Evolutionary conservation across 2,329 filamentous ascomycete species (phyloP), one percentile per base, ranked within the genome.

Genomic region (Fusarium devonianum): DNA sequence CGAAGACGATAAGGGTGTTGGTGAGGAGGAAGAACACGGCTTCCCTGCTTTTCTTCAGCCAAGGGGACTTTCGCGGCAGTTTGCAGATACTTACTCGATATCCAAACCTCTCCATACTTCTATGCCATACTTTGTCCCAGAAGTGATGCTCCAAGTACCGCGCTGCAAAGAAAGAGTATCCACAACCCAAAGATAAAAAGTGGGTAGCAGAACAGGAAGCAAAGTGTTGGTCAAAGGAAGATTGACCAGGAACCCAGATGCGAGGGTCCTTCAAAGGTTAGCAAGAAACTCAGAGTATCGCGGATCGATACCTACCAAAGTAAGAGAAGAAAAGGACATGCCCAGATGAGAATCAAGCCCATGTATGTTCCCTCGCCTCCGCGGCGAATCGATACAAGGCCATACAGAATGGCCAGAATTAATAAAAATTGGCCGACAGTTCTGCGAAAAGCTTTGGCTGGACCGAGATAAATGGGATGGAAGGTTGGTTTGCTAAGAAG

Each of bases 11-110:
- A 14, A 92, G 71, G 1, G 74, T 74, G 65, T 91, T 91, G 2
- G 87, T 90, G 4, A 81, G 70, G 4, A 90, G 73, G 69, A 92
- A 92, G 74, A 91, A 91, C 7, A 87, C 59, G 0, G 87, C 87
- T 67, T 92, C 88, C 7, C 60, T 63, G n/a, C n/a, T n/a, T n/a
- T n/a, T n/a, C n/a, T n/a, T n/a, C n/a, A n/a, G n/a, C n/a, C n/a
- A n/a, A n/a, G n/a, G n/a, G n/a, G n/a, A n/a, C n/a, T n/a, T n/a
- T n/a, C n/a, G n/a, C n/a, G n/a, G n/a, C n/a, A n/a, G n/a, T n/a
- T n/a, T n/a, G n/a, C n/a, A 7, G 7, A n/a, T 4, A 9, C 54
- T 21, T 40, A 62, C 71, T 92, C 88, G 14, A 90, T 76, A 39
- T 91, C 88, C 21, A 91, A 69, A 6, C 79, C 79, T 2, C 81